Evolutionary conservation across 2,329 filamentous ascomycete genomes (phyloP).

Genomic region (Penicillium janthinellum): DNA sequence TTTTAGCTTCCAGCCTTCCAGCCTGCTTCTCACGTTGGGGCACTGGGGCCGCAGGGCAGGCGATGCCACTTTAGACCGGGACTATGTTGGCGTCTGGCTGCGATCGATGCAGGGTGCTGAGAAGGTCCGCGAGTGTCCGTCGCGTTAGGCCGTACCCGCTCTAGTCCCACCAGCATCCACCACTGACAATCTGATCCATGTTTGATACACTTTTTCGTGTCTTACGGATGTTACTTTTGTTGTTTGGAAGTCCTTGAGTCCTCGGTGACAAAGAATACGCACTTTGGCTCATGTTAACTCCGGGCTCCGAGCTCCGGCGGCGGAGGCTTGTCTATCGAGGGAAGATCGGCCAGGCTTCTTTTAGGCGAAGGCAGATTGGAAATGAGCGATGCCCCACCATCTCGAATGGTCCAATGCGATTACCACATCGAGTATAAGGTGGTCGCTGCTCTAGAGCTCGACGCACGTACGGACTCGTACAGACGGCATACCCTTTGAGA

Average conservation of each 20-base stretch:
- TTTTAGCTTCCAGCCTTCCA: neutral
- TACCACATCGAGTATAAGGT: conserved; percentile 2
- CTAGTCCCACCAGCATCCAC: neutral
- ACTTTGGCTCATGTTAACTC: neutral
- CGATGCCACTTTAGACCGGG: conserved; percentile 13
- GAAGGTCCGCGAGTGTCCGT: conserved; percentile 19
- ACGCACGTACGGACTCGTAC: neutral
- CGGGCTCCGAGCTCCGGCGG: neutral
- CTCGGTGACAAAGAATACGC: neutral
- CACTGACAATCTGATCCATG: neutral
- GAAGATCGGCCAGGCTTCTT: neutral
- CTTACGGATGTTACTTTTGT: neutral
- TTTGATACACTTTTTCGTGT: neutral
- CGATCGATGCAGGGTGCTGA: conserved; percentile 30
- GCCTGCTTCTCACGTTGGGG: neutral
- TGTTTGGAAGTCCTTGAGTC: too few relatives aligned
- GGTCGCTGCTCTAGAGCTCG: neutral
- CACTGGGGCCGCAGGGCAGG: conserved; percentile 10
- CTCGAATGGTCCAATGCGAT: neutral
- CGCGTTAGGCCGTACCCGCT: conserved; percentile 26
- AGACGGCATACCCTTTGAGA: neutral
- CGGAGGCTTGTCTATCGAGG: neutral
- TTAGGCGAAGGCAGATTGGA: neutral
- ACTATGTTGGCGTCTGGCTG: conserved; percentile 8
- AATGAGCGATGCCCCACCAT: neutral